A percentile compares a stretch with the other conserved stretches of the same genome.
Conservation (phyloP, 768 basidiomycete genomes). For the Amanita exitialis region DNA sequence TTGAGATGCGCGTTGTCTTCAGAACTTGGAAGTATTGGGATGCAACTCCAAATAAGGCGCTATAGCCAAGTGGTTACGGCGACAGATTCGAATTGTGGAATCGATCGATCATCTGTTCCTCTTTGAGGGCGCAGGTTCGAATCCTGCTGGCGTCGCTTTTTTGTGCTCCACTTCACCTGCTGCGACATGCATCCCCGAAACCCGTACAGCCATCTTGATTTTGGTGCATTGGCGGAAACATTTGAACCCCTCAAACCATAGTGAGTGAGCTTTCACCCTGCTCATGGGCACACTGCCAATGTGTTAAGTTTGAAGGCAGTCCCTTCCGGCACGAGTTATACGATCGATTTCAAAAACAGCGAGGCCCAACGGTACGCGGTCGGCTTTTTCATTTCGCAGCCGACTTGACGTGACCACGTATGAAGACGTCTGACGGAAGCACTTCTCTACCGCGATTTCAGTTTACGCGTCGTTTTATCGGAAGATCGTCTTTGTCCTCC, state of each 20-base stretch:
- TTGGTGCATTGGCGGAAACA: conserved; percentile 40
- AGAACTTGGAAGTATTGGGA: too few relatives aligned
- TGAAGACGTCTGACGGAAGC: conserved; percentile 71
- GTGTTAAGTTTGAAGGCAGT: conserved; percentile 13
- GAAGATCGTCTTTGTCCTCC: conserved; percentile 79
- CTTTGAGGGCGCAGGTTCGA: conserved; percentile 64
- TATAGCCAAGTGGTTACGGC: conserved; percentile 73
- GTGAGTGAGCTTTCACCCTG: conserved; percentile 24
- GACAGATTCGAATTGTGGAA: conserved; percentile 39
- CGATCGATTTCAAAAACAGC: conserved; percentile 73
- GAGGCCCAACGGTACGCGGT: conserved; percentile 51
- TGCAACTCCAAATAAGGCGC: conserved; percentile 25
- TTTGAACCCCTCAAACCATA: conserved; percentile 47
- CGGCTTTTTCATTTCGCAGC: neutral
- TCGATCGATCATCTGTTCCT: conserved; percentile 40
- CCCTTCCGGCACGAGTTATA: conserved; percentile 19
- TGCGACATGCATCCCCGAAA: conserved; percentile 30
- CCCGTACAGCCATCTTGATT: conserved; percentile 40
- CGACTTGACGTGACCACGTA: neutral
- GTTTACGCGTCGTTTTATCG: conserved; percentile 50
- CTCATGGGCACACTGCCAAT: conserved; percentile 2
- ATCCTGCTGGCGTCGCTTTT: conserved; percentile 50
- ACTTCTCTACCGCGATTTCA: conserved; percentile 67
- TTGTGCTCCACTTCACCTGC: neutral
- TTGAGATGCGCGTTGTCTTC: too few relatives aligned